phyloP scores from a whole-genome alignment of 768 basidiomycete genomes.

The Russula sp. region DNA sequence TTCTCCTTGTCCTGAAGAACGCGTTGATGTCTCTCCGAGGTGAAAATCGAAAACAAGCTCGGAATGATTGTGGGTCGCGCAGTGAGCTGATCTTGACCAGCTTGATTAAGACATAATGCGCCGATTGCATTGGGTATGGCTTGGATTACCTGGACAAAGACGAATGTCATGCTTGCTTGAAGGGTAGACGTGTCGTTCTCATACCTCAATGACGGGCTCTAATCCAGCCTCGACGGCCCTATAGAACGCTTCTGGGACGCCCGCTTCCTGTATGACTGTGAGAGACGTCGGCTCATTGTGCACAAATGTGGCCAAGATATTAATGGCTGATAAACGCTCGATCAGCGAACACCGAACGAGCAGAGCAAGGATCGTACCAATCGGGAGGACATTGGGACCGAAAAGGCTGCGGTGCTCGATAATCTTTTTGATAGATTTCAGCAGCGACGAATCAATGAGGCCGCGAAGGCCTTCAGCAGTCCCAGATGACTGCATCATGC shows the following conservation, averaged over 20 bases:
- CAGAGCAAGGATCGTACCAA: conserved; percentile 46
- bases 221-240: conserved; percentile 75
- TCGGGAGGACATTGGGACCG: conserved; percentile 78
- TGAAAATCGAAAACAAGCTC: conserved; percentile 78
- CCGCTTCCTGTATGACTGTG: conserved; percentile 84
- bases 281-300: conserved; percentile 98
- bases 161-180: background rate
- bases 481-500: conserved; percentile 96
- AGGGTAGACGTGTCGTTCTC: background rate
- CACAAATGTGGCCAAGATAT: conserved; percentile 93
- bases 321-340: conserved; percentile 55
- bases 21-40: conserved; percentile 75
- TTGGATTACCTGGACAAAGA: conserved; percentile 62
- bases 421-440: conserved; percentile 82
- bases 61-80: conserved; percentile 77
- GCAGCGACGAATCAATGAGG: conserved; percentile 81
- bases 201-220: conserved; percentile 82
- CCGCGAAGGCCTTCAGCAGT: conserved; percentile 92
- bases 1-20: conserved; percentile 90
- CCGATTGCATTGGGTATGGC: conserved; percentile 94
- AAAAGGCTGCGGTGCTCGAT: conserved; percentile 77
- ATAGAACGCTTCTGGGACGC: conserved; percentile 86
- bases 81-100: conserved; percentile 74
- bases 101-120: conserved; percentile 89
- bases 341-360: conserved; percentile 1